Evolutionary conservation across 2,329 filamentous ascomycete species (phyloP), one percentile per base, ranked within the genome.

Genomic region (Acrocalymma vagum): DNA sequence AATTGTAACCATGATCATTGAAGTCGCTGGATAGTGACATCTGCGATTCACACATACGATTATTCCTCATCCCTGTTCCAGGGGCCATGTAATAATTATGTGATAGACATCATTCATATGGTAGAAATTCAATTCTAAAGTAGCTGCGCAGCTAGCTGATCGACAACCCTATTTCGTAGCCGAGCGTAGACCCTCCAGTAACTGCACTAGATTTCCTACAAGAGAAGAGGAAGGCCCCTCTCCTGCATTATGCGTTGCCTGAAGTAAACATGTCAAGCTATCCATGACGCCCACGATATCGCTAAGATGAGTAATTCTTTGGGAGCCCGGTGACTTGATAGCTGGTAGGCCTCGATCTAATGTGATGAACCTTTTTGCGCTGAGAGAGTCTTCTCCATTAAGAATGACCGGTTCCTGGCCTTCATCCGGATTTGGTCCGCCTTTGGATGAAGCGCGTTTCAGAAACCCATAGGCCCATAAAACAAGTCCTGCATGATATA

Each of bases 401-500:
- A 88, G 71, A 50, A 79, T 78, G 51, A 69, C 33, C 15, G 44
- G 18, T 11, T 45, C 29, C 7, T 43, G 40, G 38, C 31, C 25
- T 9, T 56, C 47, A 1, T 48, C 38, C 4, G 68, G 69, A n/a
- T 71, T 70, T 15, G 60, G 61, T 34, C 48, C 60, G 20, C 53
- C 60, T 23, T 62, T 33, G 14, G 48, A 23, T 4, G 51, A 53
- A n/a, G n/a, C n/a, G 25, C 68, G 67, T 10, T 67, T 70, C 35
- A 75, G 64, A 31, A 88, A 79, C 1, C 85, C 84, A 51, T 86
- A 88, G 0, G 80, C 80, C 87, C 87, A 90, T 26, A 90, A 71
- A 0, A 82, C 81, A 4, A 90, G 72, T 9, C 80, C 78, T 4
- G 84, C 85, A 59, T 89, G 86, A 58, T 88, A 87, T 0, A 88